These are phyloP conservation scores for Eudorina sp. DNA, from an alignment of 139 green algal genomes.

Conservation along the genomic window DNA sequence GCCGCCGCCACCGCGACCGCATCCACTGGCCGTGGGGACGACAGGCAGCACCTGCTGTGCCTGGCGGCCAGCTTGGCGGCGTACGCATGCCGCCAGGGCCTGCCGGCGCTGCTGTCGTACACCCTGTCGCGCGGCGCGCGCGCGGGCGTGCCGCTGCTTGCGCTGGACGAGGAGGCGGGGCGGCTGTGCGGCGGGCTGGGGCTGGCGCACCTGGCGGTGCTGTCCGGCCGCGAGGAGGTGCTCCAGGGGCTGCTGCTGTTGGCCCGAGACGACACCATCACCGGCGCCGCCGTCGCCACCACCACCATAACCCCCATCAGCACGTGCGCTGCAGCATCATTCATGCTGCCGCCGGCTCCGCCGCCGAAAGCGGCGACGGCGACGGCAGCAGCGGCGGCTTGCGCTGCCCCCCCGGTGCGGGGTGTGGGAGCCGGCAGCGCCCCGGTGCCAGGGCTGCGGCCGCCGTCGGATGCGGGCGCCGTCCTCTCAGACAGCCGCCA, in stretches of 20 bases:
- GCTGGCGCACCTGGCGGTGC: constrained; percentile 11
- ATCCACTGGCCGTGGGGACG: background rate
- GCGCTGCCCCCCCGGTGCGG: no score
- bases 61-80: background rate
- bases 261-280: no score
- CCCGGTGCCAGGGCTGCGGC: no score
- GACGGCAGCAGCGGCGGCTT: no score
- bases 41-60: background rate
- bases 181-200: background rate
- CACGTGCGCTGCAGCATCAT: no score
- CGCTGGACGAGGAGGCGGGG: background rate
- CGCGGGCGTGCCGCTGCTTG: background rate
- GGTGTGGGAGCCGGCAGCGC: no score
- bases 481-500: no score
- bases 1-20: background rate
- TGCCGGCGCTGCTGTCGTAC: constrained; percentile 21
- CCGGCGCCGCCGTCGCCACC: no score
- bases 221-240: background rate
- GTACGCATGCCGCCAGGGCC: constrained; percentile 23
- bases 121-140: background rate
- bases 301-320: no score
- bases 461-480: no score
- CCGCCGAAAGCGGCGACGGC: no score
- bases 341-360: no score
- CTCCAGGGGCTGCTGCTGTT: background rate